Base-by-base conservation (phyloP, 169 alveolate genomes). In the Eimeria tenella region DNA sequence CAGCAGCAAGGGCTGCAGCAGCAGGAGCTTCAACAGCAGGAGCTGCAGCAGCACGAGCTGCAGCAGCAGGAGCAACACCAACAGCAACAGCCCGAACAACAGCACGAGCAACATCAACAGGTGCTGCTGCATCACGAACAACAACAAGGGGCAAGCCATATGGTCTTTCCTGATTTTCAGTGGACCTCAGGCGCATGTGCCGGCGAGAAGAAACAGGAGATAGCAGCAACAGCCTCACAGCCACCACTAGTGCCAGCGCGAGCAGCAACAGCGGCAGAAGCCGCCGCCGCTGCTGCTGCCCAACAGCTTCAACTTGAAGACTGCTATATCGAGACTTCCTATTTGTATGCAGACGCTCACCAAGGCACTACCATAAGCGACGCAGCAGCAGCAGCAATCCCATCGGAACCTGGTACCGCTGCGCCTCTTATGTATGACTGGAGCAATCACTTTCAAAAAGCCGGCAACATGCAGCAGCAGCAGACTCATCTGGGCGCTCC, bases 201-300 rank as follows among this genome's bases (percentile, higher is more conserved):
- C 17, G 23, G 17, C 23, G 74, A 63, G 21, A 63, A 63, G 74
- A 63, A 63, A 17, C 42, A 63, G 74, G 74, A 63, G 0, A 8
- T 42, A 71, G 82, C 82, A 71, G 53, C 82, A 23, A 42, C 56
- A 21, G 19, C 82, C 6, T 58, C 21, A 58, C 68, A 58, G 19
- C 68, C 11, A 58, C 68, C 19, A 17, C 21, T 1, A 10, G 68
- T 58, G 19, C 68, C 42, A 58, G 21, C 68, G 21, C 11, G 68
- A 58, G 82, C 82, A 71, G 82, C 82, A 71, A 42, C 82, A 31
- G 53, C 82, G 3, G 82, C 82, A 31, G 55, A 21, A 21, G 82
- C 82, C 1, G 31, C 13, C 50, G 68, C 68, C 19, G 68, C 68
- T 58, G 68, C 68, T 58, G 68, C 68, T 13, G 82, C 82, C 5